These are phyloP conservation scores for Aspergillus sp. DNA, from an alignment of 2,329 filamentous ascomycete genomes.

Conservation along the genomic window DNA sequence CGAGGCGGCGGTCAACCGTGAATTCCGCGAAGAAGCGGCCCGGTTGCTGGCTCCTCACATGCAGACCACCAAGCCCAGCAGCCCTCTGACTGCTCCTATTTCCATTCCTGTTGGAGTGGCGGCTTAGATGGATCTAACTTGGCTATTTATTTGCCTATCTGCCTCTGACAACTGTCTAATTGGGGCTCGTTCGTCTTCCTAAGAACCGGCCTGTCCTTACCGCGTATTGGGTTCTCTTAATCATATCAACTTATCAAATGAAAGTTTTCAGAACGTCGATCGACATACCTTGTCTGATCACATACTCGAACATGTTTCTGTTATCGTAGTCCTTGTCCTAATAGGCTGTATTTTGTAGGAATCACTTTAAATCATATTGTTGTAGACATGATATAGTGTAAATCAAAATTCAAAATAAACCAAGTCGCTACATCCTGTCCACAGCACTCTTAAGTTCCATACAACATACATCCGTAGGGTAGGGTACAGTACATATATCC, in stretches of 20 bases:
- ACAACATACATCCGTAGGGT: too few relatives aligned
- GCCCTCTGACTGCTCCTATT: constrained; percentile 17
- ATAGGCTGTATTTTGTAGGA: too few relatives aligned
- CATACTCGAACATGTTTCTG: not conserved
- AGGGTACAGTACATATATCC: too few relatives aligned
- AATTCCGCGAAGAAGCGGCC: constrained; percentile 26
- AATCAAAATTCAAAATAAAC: too few relatives aligned
- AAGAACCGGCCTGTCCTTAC: constrained; percentile 17
- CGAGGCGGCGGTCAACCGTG: constrained; percentile 55
- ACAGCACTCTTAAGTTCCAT: too few relatives aligned
- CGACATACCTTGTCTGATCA: not conserved
- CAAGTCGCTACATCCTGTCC: too few relatives aligned
- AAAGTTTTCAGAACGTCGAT: not conserved
- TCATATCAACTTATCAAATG: not conserved
- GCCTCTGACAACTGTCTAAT: not conserved
- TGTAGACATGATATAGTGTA: too few relatives aligned
- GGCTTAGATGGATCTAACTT: constrained; percentile 23
- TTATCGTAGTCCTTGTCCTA: too few relatives aligned
- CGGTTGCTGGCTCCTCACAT: constrained; percentile 9
- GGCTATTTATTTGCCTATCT: not conserved
- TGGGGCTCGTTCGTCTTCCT: not conserved
- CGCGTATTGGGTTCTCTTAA: constrained; percentile 10
- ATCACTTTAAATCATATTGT: too few relatives aligned
- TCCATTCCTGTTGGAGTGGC: constrained; percentile 29
- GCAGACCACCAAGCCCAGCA: constrained; percentile 23